Evolutionary conservation across 805 yeast species (phyloP), one percentile per base, ranked within the genome.

Genomic region (Monosporozyma aerobia): DNA sequence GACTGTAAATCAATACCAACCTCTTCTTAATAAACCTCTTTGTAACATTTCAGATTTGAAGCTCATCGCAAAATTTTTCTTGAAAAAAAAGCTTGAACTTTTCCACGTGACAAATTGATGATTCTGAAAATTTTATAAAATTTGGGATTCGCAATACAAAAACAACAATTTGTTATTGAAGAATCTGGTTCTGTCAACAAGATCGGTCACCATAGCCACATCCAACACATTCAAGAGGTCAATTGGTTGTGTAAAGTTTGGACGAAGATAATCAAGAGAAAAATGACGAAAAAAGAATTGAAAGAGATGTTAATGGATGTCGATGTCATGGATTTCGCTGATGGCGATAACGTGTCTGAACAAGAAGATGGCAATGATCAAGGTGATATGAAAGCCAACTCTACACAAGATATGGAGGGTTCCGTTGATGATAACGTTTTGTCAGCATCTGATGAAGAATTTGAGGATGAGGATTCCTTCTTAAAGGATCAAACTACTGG

Each of bases 231-330:
- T 19, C 9, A 23, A 22, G 16, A 23, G 30, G 45, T 43, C 45
- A 43, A 43, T 43, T 43, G 45, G 14, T 9, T 39, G 43, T 39
- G 19, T n/a, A 3, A 11, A 22, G 9, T 3, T 39, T 5, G 3
- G 29, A 14, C 29, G 7, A 27, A 27, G 10, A 2, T 4, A n/a
- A 43, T 19, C 19, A 19, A 19, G 19, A 14, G 11, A 25, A 25
- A 23, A 43, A 43, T 43, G 47, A 16, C 22, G 3, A 27, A 14
- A 27, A 44, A 30, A 8, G 35, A 48, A n/a, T 14, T 37, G 16
- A 35, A 54, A 19, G 51, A 49, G 35, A 41, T 65, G 33, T 49
- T 66, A 40, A 65, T 67, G 62, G 64, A 66, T 50, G 63, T 60
- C 11, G 64, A 62, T 51, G 58, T 54, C 19, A 44, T 67, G 57